Evolutionary conservation across 768 basidiomycete genomes (phyloP).

Genomic region (Lactarius hengduanensis): DNA sequence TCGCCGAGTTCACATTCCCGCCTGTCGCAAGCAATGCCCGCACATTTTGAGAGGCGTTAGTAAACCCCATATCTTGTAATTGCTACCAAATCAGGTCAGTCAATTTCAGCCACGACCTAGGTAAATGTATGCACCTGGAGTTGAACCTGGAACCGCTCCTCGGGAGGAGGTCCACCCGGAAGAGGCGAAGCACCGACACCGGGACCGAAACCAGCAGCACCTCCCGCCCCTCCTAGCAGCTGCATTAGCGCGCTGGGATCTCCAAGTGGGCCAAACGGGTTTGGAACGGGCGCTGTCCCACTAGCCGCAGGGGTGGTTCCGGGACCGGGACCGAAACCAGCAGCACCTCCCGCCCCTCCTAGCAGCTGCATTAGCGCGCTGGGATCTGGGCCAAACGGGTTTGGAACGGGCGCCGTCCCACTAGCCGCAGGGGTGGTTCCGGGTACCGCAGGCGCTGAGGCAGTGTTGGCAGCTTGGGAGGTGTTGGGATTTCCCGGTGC

Average conservation of each 20-base stretch:
- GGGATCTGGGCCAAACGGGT: slow-evolving; percentile 37
- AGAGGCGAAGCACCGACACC: slow-evolving; percentile 32
- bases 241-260: slow-evolving; percentile 49
- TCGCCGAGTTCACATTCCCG: slow-evolving; percentile 89
- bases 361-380: slow-evolving; percentile 46
- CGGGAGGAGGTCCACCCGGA: slow-evolving; percentile 71
- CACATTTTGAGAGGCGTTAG: slow-evolving; percentile 85
- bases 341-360: slow-evolving; percentile 25
- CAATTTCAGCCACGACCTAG: background rate
- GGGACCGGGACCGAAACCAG: slow-evolving; percentile 29
- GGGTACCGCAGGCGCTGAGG: slow-evolving; percentile 25
- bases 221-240: slow-evolving; percentile 34
- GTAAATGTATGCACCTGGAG: slow-evolving; percentile 54
- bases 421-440: slow-evolving; percentile 31
- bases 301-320: slow-evolving; percentile 31
- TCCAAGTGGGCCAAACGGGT: slow-evolving; percentile 25
- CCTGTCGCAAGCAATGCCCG: slow-evolving; percentile 86
- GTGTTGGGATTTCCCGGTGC: slow-evolving; percentile 57
- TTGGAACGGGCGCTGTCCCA: slow-evolving; percentile 27
- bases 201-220: slow-evolving; percentile 27
- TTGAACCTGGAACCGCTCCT: slow-evolving; percentile 90
- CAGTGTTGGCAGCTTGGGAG: slow-evolving; percentile 30
- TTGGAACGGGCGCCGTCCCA: slow-evolving; percentile 27
- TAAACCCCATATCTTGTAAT: slow-evolving; percentile 94
- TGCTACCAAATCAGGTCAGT: slow-evolving; percentile 49